phyloP scores from a whole-genome alignment of 2,329 filamentous ascomycete species.

The Xylaria sp. region DNA sequence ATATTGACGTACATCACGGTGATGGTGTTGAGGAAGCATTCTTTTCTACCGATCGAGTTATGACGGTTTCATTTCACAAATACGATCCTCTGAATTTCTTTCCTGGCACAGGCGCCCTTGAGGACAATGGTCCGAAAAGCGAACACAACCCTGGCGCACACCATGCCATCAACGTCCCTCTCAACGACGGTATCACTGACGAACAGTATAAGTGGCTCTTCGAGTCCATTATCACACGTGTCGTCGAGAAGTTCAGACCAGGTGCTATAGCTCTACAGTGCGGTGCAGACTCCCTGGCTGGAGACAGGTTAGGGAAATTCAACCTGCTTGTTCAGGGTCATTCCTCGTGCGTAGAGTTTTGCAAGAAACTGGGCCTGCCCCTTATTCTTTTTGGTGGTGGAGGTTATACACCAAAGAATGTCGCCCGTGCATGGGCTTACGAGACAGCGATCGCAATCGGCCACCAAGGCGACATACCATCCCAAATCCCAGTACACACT shows the following conservation, averaged over 20 bases:
- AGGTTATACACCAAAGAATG: constrained; percentile 95
- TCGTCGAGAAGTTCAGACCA: constrained; percentile 86
- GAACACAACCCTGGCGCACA: constrained; percentile 88
- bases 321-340: constrained; percentile 97
- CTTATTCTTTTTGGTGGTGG: constrained; percentile 93
- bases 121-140: constrained; percentile 84
- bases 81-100: constrained; percentile 88
- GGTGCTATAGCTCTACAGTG: constrained; percentile 94
- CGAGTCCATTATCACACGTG: constrained; percentile 79
- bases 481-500: constrained; percentile 79
- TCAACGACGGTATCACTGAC: constrained; percentile 91
- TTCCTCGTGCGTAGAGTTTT: constrained; percentile 88
- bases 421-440: constrained; percentile 95
- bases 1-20: constrained; percentile 94
- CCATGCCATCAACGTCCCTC: constrained; percentile 88
- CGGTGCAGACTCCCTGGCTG: constrained; percentile 92
- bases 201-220: constrained; percentile 89
- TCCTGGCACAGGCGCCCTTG: constrained; percentile 87
- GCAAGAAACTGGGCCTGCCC: constrained; percentile 82
- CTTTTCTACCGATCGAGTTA: constrained; percentile 90
- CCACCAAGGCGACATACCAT: constrained; percentile 73
- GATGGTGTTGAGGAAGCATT: constrained; percentile 95
- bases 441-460: constrained; percentile 92
- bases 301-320: constrained; percentile 92
- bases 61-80: constrained; percentile 96